Conservation (phyloP, 306 rosid genomes). For the Arachis hypogaea region DNA sequence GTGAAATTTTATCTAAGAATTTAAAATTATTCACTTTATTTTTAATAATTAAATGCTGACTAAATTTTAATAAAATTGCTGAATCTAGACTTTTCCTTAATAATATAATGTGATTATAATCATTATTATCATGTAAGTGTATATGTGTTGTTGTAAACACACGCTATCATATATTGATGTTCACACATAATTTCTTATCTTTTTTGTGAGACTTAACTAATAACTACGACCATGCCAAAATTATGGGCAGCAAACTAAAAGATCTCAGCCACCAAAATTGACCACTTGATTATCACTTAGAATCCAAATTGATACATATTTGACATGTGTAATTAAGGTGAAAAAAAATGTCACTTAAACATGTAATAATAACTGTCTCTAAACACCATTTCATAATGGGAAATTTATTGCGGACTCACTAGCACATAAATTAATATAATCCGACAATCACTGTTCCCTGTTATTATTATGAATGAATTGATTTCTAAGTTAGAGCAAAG, state of each 20-base stretch:
- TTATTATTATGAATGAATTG: no score
- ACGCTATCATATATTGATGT: not conserved
- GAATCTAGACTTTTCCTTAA: no score
- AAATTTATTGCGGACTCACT: not conserved
- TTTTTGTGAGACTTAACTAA: not conserved
- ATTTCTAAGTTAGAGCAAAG: not conserved
- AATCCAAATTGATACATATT: slow-evolving; percentile 2
- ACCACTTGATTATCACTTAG: not conserved
- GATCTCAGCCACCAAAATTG: slow-evolving; percentile 42
- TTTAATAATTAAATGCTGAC: no score
- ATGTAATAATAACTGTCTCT: not conserved
- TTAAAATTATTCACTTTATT: no score
- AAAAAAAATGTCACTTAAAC: not conserved
- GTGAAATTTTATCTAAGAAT: no score
- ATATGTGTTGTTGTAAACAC: not conserved
- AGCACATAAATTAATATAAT: not conserved
- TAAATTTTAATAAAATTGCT: no score
- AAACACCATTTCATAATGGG: not conserved
- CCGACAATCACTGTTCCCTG: not conserved
- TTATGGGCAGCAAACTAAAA: slow-evolving; percentile 4
- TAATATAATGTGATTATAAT: no score
- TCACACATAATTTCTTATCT: slow-evolving; percentile 9
- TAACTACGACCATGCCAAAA: slow-evolving; percentile 2
- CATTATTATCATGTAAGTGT: no score
- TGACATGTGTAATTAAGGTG: slow-evolving; percentile 13